phyloP scores from a whole-genome alignment of 176 grass and related monocot species.

The Eremochloa ophiuroides region DNA sequence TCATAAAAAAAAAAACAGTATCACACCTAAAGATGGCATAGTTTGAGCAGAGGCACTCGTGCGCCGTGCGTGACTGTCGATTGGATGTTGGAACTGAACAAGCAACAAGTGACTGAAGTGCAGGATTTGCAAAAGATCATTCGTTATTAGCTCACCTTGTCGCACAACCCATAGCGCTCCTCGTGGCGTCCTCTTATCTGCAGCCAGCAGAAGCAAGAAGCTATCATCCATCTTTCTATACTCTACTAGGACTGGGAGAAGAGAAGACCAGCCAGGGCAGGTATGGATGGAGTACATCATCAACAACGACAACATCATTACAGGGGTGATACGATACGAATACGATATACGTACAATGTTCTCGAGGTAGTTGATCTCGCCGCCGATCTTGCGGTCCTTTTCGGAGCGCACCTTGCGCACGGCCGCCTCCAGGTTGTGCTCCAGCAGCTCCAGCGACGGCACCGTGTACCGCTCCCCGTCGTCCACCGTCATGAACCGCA shows the following conservation, averaged over 20 bases:
- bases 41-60: neutral
- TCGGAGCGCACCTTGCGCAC: slow-evolving; percentile 72
- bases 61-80: neutral
- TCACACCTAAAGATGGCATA: neutral
- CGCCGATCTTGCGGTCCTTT: slow-evolving; percentile 77
- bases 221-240: neutral
- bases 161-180: slow-evolving; percentile 60
- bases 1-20: neutral
- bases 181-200: slow-evolving; percentile 74
- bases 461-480: slow-evolving; percentile 60
- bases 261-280: neutral
- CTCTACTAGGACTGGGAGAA: no score
- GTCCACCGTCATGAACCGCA: slow-evolving; percentile 81
- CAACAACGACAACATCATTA: no score
- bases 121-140: neutral
- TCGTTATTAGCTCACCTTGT: slow-evolving; percentile 58
- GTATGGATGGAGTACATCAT: no score
- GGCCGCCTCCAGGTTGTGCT: slow-evolving; percentile 70
- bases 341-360: slow-evolving; percentile 39
- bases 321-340: neutral
- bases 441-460: slow-evolving; percentile 65
- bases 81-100: neutral
- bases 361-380: slow-evolving; percentile 67
- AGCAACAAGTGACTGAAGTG: neutral
- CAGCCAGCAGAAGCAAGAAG: neutral